Evolutionary conservation across 371 early-diverging fungal genomes (phyloP), one percentile per base, ranked within the genome.

Genomic region (Actinomortierella ambigua): DNA sequence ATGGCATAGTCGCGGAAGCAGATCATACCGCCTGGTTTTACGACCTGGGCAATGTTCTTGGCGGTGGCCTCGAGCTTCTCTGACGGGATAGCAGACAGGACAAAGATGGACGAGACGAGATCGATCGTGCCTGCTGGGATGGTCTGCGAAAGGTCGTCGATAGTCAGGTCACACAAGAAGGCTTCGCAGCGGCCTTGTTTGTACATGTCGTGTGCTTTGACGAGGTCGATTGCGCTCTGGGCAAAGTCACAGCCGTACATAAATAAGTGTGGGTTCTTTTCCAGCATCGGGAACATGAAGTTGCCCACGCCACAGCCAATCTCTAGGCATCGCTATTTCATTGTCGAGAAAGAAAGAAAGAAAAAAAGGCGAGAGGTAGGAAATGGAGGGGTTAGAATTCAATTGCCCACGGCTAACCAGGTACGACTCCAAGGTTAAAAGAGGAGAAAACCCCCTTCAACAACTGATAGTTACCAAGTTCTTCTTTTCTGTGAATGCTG

Each of bases 291-390:
- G 78, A 90, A 97, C 41, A 95, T 82, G 84, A 97, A 97, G 79
- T 96, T 97, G 49, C 98, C 98, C 0, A 97, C 97, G 41, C 98
- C 98, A 77, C 98, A 98, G 39, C 98, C 98, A 42, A 94, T 82
- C 77, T 95, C 95, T 1, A 91, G 69, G 3, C 88, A 71, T 69
- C 64, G 84, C 44, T 11, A 26, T 61, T 1, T 52, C 40, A 17
- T 54, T 24, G 4, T 48, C 57, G 3, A 41, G n/a, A 41, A 15
- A n/a, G 13, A 59, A 13, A 34, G 27, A 48, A 50, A 40, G 9
- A 41, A 34, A 3, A 7, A 46, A n/a, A 18, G 23, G 39, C 44
- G 26, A 22, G 23, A 34, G 4, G 28, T 27, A 23, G 0, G 53
- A 53, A 8, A 15, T 57, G 39, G 34, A 47, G 20, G 39, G 8